Evolutionary conservation across 2,329 filamentous ascomycete species (phyloP).

Genomic region (Paramyrothecium sp.): DNA sequence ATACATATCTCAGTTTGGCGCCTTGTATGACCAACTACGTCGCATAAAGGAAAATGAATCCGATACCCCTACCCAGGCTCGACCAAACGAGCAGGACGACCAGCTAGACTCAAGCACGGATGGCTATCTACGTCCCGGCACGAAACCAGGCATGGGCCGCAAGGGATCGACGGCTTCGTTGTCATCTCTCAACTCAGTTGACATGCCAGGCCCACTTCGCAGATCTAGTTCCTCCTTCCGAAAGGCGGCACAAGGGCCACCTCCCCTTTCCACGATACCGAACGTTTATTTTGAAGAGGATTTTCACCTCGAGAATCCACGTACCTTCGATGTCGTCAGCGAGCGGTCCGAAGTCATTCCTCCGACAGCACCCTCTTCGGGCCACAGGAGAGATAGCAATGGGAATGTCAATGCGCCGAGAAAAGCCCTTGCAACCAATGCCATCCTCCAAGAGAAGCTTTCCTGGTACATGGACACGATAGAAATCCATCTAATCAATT

Average conservation of each 20-base stretch:
- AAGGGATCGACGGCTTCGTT: conserved; percentile 41
- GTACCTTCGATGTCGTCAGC: conserved; percentile 94
- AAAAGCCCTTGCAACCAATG: conserved; percentile 91
- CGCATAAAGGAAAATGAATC: conserved; percentile 77
- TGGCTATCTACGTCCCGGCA: conserved; percentile 44
- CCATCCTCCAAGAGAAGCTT: conserved; percentile 94
- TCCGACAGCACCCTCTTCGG: conserved; percentile 51
- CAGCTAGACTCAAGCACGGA: conserved; percentile 36
- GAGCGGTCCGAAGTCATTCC: conserved; percentile 96
- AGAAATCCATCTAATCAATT: conserved; percentile 93
- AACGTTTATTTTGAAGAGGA: conserved; percentile 91
- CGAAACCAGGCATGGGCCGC: conserved; percentile 22
- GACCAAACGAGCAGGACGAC: conserved; percentile 42
- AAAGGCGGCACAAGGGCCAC: conserved; percentile 67
- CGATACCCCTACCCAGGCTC: conserved; percentile 47
- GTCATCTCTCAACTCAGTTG: conserved; percentile 49
- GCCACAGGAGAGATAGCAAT: conserved; percentile 56
- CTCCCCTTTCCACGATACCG: conserved; percentile 89
- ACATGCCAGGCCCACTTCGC: conserved; percentile 39
- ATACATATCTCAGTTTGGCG: conserved; percentile 83
- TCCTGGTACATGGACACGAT: conserved; percentile 99
- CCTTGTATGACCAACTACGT: conserved; percentile 84
- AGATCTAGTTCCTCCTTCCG: conserved; percentile 50
- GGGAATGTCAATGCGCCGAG: conserved; percentile 59
- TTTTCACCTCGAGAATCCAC: conserved; percentile 92